Conservation (phyloP, 768 basidiomycete genomes). For the Agaricus bisporus region DNA sequence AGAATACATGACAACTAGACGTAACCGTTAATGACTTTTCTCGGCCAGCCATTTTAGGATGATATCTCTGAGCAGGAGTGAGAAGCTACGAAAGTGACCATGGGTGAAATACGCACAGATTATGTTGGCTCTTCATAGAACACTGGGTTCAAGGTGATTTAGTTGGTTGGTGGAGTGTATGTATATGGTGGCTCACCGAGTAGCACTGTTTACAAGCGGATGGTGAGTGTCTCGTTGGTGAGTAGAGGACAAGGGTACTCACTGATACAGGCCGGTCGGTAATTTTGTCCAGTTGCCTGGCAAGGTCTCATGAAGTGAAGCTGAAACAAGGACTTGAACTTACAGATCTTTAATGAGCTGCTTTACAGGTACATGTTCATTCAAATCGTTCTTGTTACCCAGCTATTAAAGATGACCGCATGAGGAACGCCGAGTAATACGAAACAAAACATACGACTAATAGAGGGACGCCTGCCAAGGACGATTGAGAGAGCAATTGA, state of each 20-base stretch:
- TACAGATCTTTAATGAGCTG: constrained; percentile 78
- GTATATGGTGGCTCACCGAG: constrained; percentile 43
- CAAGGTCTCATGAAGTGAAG: not conserved
- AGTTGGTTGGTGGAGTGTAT: not conserved
- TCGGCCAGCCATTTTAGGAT: constrained; percentile 83
- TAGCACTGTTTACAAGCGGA: constrained; percentile 50
- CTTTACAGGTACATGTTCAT: constrained; percentile 70
- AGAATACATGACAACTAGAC: too few species aligned
- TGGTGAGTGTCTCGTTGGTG: constrained; percentile 1
- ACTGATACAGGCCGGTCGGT: constrained; percentile 81
- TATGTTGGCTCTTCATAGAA: constrained; percentile 95
- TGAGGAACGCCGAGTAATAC: not conserved
- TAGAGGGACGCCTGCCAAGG: constrained; percentile 66
- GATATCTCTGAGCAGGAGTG: constrained; percentile 52
- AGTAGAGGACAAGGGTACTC: constrained; percentile 24
- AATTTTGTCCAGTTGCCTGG: constrained; percentile 74
- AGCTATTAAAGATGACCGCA: constrained; percentile 37
- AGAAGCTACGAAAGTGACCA: not conserved
- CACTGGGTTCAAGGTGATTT: constrained; percentile 45
- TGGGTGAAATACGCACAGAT: constrained; percentile 49
- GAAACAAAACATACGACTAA: constrained; percentile 57
- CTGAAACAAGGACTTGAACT: constrained; percentile 18
- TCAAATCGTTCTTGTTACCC: constrained; percentile 90
- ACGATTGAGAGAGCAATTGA: constrained; percentile 62
- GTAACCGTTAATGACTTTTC: constrained; percentile 50